These are phyloP conservation scores for Osmozyma mogii DNA, from an alignment of 805 yeast species.

Conservation along the genomic window DNA sequence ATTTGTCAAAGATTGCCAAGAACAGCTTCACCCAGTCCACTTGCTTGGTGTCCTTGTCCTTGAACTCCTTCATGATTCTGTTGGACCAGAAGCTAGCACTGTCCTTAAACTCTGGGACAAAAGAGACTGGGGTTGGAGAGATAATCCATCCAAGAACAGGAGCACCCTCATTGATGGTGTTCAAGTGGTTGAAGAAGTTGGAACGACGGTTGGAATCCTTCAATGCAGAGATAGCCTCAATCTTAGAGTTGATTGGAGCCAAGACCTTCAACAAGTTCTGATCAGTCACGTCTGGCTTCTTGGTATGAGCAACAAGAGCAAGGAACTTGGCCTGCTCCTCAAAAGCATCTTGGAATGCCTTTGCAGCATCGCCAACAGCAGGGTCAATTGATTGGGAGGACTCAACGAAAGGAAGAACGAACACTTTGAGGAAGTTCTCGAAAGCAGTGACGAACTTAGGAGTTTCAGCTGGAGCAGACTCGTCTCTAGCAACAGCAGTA, in stretches of 20 bases:
- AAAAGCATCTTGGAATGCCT: slow-evolving; percentile 44
- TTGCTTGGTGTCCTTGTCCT: slow-evolving; percentile 59
- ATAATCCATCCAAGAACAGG: slow-evolving; percentile 91
- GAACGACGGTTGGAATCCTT: slow-evolving; percentile 74
- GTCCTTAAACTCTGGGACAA: slow-evolving; percentile 77
- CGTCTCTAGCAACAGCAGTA: slow-evolving; percentile 7
- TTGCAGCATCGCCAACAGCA: slow-evolving; percentile 49
- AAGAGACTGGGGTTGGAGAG: slow-evolving; percentile 64
- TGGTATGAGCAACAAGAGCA: slow-evolving; percentile 47
- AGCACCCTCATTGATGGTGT: slow-evolving; percentile 80
- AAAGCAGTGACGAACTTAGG: slow-evolving; percentile 45
- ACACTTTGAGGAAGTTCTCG: slow-evolving; percentile 42
- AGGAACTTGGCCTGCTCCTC: slow-evolving; percentile 52
- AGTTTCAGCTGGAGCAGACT: slow-evolving; percentile 16
- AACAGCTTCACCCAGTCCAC: slow-evolving; percentile 77
- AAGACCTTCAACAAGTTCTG: slow-evolving; percentile 49
- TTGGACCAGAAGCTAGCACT: slow-evolving; percentile 93
- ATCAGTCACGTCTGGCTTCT: slow-evolving; percentile 56
- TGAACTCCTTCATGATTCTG: slow-evolving; percentile 78
- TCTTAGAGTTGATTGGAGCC: slow-evolving; percentile 57
- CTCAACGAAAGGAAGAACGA: slow-evolving; percentile 53
- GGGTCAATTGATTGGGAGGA: slow-evolving; percentile 48
- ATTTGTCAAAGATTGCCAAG: slow-evolving; percentile 55
- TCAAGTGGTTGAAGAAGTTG: slow-evolving; percentile 60
- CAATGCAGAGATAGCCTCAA: slow-evolving; percentile 49